Evolutionary conservation across 768 basidiomycete genomes (phyloP).

Genomic region (Macrocybe gigantea): DNA sequence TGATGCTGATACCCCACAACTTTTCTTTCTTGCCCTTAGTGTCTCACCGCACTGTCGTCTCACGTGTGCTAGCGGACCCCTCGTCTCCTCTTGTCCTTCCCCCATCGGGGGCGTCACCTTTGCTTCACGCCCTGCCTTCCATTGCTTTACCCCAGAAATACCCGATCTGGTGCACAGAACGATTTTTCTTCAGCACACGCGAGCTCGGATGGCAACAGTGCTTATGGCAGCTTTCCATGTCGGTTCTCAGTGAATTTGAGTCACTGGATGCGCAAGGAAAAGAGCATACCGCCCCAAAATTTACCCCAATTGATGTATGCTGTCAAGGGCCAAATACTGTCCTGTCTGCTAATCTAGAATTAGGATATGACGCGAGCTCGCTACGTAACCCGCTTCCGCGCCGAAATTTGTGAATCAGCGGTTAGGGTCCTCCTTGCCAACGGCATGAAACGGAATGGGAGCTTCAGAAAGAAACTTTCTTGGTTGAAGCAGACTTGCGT

Average conservation of each 20-base stretch:
- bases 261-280: constrained; percentile 8
- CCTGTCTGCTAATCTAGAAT: neutral
- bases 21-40: constrained; percentile 19
- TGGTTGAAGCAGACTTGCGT: constrained; percentile 57
- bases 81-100: constrained; percentile 16
- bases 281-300: constrained; percentile 5
- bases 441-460: constrained; percentile 23
- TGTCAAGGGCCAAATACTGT: neutral
- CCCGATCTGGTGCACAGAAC: constrained; percentile 58
- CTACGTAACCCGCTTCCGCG: constrained; percentile 40
- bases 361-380: constrained; percentile 20
- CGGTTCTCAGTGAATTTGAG: constrained; percentile 39
- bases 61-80: constrained; percentile 3
- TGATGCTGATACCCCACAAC: constrained; percentile 48
- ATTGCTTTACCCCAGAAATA: constrained; percentile 37
- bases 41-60: constrained; percentile 10
- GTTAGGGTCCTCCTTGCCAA: constrained; percentile 34
- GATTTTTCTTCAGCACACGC: constrained; percentile 43
- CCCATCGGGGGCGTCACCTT: constrained; percentile 22
- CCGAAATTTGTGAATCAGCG: constrained; percentile 47
- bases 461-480: constrained; percentile 35
- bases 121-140: constrained; percentile 38
- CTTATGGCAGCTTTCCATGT: constrained; percentile 59
- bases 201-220: constrained; percentile 57
- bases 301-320: constrained; percentile 1